Base-by-base conservation (phyloP, 208 protist genomes). In the Acanthamoeba royreba region DNA sequence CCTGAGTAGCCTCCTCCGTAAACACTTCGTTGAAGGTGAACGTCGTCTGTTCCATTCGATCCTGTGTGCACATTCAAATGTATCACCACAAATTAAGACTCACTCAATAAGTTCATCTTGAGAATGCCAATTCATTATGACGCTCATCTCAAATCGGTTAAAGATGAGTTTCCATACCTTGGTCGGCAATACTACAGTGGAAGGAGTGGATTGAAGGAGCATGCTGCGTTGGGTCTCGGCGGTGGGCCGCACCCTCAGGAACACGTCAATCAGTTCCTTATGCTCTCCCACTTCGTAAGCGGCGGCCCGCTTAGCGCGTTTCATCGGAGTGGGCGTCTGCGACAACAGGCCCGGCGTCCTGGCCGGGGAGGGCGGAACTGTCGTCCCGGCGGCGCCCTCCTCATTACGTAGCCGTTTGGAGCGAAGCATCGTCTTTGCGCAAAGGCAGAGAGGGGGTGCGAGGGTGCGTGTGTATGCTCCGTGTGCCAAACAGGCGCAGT, bases 21-120 rank as follows among this genome's bases (percentile, higher is more conserved):
- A 85, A 85, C 4, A 85, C 74, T 38, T 85, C 74, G 74, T 85
- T 85, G 43, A 85, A 85, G n/a, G 74, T 55, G 25, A 85, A 85
- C 31, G 74, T 85, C 31, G 22, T 85, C 28, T 85, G 74, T 31
- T 85, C 74, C 22, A 45, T 22, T 3, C 74, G 74, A 35, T 85
- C 74, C 74, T 85, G 74, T 74, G 19, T 33, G 52, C 19, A 61
- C 22, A 61, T 61, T 17, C 19, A 61, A 61, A 61, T 61, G 52
- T 61, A 61, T 28, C 19, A 61, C 19, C n/a, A n/a, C n/a, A n/a
- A n/a, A n/a, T n/a, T n/a, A n/a, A n/a, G n/a, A n/a, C n/a, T n/a
- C n/a, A n/a, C n/a, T n/a, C n/a, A n/a, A n/a, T n/a, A n/a, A n/a
- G n/a, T n/a, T n/a, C n/a, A n/a, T n/a, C n/a, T n/a, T n/a, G n/a